phyloP scores from a whole-genome alignment of 768 basidiomycete genomes.

The Pisolithus tinctorius region DNA sequence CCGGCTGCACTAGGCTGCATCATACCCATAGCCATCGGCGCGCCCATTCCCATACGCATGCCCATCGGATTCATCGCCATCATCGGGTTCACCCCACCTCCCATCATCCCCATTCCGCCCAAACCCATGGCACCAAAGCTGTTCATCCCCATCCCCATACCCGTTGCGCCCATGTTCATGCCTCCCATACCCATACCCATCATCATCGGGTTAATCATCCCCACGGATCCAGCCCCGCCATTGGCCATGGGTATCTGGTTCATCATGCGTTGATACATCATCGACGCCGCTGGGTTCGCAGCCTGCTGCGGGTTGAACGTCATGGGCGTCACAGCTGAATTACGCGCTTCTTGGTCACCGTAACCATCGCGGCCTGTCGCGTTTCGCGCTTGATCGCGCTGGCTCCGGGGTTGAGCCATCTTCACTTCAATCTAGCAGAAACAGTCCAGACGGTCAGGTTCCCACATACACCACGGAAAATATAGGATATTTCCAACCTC shows the following conservation, averaged over 20 bases:
- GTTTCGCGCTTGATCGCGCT: constrained; percentile 48
- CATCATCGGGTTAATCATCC: constrained; percentile 44
- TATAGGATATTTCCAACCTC: constrained; percentile 38
- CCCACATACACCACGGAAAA: not conserved
- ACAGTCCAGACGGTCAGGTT: not conserved
- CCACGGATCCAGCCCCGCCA: constrained; percentile 38
- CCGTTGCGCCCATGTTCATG: constrained; percentile 31
- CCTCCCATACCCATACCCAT: constrained; percentile 43
- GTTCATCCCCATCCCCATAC: constrained; percentile 22
- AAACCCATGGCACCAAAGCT: constrained; percentile 20
- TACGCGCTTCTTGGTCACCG: constrained; percentile 30
- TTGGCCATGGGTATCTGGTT: constrained; percentile 36
- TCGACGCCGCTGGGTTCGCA: constrained; percentile 27
- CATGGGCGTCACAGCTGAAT: constrained; percentile 26
- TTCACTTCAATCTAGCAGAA: constrained; percentile 70
- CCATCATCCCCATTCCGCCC: constrained; percentile 25
- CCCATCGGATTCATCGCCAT: constrained; percentile 9
- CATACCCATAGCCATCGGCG: constrained; percentile 31
- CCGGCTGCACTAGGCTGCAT: constrained; percentile 14
- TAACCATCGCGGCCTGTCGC: constrained; percentile 23
- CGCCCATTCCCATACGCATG: constrained; percentile 20
- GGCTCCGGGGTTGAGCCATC: constrained; percentile 65
- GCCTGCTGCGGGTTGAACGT: constrained; percentile 30
- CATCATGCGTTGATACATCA: constrained; percentile 33
- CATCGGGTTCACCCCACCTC: constrained; percentile 16